These are phyloP conservation scores for Pseudopyricularia cyperi DNA, from an alignment of 2,329 filamentous ascomycete genomes.

Conservation along the genomic window DNA sequence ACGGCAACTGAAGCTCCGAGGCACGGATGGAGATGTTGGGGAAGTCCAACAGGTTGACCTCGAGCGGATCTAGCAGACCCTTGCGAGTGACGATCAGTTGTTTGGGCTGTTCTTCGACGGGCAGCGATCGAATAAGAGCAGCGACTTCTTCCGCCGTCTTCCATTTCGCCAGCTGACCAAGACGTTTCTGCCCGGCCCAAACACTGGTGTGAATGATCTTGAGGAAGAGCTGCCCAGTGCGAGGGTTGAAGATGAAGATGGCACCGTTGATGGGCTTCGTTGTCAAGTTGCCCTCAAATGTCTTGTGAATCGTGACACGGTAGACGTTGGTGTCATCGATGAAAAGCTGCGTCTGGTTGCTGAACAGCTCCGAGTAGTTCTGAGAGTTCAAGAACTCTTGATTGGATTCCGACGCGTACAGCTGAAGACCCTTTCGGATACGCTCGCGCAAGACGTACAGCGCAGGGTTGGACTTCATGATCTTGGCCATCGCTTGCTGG, in stretches of 20 bases:
- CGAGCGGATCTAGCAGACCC: slow-evolving; percentile 89
- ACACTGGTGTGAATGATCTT: slow-evolving; percentile 99
- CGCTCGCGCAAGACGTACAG: slow-evolving; percentile 93
- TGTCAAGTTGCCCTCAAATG: slow-evolving; percentile 96
- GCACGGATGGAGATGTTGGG: slow-evolving; percentile 98
- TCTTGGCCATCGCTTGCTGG: slow-evolving; percentile 98
- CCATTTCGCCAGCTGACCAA: slow-evolving; percentile 97
- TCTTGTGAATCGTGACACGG: slow-evolving; percentile 98
- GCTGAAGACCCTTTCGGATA: slow-evolving; percentile 93
- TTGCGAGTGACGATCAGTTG: slow-evolving; percentile 97
- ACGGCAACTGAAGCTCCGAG: slow-evolving; percentile 90
- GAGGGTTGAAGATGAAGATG: slow-evolving; percentile 99
- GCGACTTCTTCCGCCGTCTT: slow-evolving; percentile 99
- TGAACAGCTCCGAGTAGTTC: slow-evolving; percentile 98
- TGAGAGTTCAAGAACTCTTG: slow-evolving; percentile 99
- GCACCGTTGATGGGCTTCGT: slow-evolving; percentile 99
- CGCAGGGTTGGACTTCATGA: slow-evolving; percentile 98
- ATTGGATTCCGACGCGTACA: slow-evolving; percentile 97
- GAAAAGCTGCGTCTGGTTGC: slow-evolving; percentile 96
- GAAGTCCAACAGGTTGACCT: slow-evolving; percentile 95
- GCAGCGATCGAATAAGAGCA: slow-evolving; percentile 85
- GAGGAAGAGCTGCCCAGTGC: slow-evolving; percentile 91
- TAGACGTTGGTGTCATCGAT: slow-evolving; percentile 99
- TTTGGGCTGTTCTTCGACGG: slow-evolving; percentile 96
- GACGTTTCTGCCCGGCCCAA: slow-evolving; percentile 97